A percentile compares a stretch with the other conserved stretches of the same genome.
Evolutionary conservation across 192 early-diverging fungal species (phyloP).

Genomic region (Coemansia aciculifera): DNA sequence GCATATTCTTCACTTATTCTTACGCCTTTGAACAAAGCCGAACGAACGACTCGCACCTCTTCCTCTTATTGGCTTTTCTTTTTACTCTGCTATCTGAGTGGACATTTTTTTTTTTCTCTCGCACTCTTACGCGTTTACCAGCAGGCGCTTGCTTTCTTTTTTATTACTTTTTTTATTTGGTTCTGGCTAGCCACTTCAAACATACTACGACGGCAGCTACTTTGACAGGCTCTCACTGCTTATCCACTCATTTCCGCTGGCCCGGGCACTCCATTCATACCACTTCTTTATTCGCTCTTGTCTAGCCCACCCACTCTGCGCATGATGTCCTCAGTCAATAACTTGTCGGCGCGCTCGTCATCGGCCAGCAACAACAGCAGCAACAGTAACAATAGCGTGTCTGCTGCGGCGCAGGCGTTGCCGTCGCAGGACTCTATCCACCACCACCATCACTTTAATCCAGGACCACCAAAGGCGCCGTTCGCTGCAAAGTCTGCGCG

Average conservation of each 20-base stretch:
- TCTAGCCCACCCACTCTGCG: background rate
- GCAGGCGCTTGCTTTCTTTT: background rate
- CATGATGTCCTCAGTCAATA: conserved; percentile 44
- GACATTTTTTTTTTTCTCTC: background rate
- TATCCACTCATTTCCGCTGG: background rate
- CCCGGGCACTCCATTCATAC: background rate
- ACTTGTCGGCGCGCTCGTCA: conserved; percentile 15
- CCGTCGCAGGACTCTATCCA: conserved; percentile 11
- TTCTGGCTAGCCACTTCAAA: background rate
- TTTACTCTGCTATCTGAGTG: background rate
- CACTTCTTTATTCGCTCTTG: background rate
- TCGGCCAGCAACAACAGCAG: conserved; percentile 22
- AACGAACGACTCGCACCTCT: background rate
- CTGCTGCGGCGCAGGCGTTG: conserved; percentile 8
- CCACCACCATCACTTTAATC: conserved; percentile 19
- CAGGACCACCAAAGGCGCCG: conserved; percentile 28
- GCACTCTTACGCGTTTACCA: background rate
- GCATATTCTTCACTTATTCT: background rate
- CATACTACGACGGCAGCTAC: background rate
- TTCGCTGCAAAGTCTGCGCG: conserved; percentile 31
- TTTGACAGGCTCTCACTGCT: background rate
- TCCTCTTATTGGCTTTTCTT: background rate
- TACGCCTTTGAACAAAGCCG: conserved; percentile 1
- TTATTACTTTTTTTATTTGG: background rate
- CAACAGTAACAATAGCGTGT: conserved; percentile 13